Percentiles rank a stretch among this genome's conserved stretches.
Evolutionary conservation across 768 basidiomycete species (phyloP).

Genomic region (Rhodotorula sphaerocarpa): DNA sequence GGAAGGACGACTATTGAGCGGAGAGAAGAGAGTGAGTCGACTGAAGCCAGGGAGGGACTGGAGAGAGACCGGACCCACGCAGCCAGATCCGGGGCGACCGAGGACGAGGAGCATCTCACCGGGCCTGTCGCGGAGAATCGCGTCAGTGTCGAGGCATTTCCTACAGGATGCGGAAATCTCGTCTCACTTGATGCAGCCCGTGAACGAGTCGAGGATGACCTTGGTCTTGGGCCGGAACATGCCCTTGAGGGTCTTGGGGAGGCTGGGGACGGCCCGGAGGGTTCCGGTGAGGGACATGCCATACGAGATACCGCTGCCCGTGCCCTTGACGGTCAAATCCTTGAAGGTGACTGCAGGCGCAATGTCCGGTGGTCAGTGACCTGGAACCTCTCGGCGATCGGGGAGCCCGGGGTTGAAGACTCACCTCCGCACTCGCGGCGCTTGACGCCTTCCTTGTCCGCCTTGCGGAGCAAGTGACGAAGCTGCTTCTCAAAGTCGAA

Average conservation of each 20-base stretch:
- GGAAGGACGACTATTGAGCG: conserved; percentile 46
- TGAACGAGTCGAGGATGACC: conserved; percentile 53
- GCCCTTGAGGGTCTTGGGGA: conserved; percentile 16
- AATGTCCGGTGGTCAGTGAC: not conserved
- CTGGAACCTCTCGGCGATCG: not conserved
- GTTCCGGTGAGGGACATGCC: conserved; percentile 16
- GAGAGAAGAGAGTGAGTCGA: too few relatives aligned
- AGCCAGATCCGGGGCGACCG: conserved; percentile 43
- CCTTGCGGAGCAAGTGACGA: conserved; percentile 23
- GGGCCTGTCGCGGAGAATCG: conserved; percentile 41
- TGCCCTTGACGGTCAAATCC: conserved; percentile 23
- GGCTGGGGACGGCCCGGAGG: conserved; percentile 9
- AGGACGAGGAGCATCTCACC: conserved; percentile 66
- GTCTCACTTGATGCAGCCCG: conserved; percentile 47
- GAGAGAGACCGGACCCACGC: too few relatives aligned
- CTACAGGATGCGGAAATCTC: not conserved
- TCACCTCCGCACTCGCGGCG: conserved; percentile 1
- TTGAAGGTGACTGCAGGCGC: conserved; percentile 24
- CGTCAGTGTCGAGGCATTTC: too few relatives aligned
- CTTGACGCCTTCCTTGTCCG: conserved; percentile 22
- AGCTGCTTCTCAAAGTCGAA: conserved; percentile 33
- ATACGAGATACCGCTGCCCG: conserved; percentile 22
- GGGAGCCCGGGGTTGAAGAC: not conserved
- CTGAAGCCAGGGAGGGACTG: too few relatives aligned
- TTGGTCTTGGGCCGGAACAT: conserved; percentile 24